Conservation (phyloP, 164 flowering plant genomes). For the Chimonanthus salicifolius region DNA sequence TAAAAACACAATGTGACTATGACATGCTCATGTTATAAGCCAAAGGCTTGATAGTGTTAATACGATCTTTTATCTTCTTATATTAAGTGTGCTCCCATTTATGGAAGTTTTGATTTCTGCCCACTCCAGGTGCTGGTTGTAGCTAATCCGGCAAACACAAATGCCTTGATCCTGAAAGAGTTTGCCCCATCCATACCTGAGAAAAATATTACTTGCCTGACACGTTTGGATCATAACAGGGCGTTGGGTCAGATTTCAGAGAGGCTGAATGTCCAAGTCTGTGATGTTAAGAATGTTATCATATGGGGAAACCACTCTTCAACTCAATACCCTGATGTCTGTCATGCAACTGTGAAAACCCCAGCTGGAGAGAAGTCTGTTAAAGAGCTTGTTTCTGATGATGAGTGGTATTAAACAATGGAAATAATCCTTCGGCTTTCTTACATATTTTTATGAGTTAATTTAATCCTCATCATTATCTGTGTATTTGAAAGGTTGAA, state of each 20-base stretch:
- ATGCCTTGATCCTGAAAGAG: slow-evolving; percentile 96
- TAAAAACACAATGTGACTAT: slow-evolving; percentile 10
- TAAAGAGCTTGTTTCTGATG: slow-evolving; percentile 77
- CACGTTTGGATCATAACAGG: slow-evolving; percentile 96
- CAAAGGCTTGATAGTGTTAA: neutral
- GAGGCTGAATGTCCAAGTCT: slow-evolving; percentile 81
- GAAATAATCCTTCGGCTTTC: neutral
- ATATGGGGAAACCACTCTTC: slow-evolving; percentile 99
- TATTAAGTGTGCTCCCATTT: neutral
- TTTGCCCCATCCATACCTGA: slow-evolving; percentile 59
- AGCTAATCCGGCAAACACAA: slow-evolving; percentile 99
- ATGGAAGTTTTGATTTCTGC: neutral
- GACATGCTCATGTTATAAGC: neutral
- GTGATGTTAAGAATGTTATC: slow-evolving; percentile 91
- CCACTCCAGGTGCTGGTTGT: slow-evolving; percentile 82
- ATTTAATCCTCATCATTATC: neutral
- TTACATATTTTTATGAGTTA: neutral
- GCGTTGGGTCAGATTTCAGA: slow-evolving; percentile 97
- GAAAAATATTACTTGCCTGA: slow-evolving; percentile 84
- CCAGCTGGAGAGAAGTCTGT: slow-evolving; percentile 81
- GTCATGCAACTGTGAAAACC: slow-evolving; percentile 71
- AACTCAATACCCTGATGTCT: slow-evolving; percentile 58
- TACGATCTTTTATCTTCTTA: neutral
- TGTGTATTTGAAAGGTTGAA: slow-evolving; percentile 52
- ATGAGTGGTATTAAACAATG: slow-evolving; percentile 56